Evolutionary conservation across 139 green algal genomes (phyloP), one percentile per base, ranked within the genome.

Genomic region (Parachlorella kessleri): DNA sequence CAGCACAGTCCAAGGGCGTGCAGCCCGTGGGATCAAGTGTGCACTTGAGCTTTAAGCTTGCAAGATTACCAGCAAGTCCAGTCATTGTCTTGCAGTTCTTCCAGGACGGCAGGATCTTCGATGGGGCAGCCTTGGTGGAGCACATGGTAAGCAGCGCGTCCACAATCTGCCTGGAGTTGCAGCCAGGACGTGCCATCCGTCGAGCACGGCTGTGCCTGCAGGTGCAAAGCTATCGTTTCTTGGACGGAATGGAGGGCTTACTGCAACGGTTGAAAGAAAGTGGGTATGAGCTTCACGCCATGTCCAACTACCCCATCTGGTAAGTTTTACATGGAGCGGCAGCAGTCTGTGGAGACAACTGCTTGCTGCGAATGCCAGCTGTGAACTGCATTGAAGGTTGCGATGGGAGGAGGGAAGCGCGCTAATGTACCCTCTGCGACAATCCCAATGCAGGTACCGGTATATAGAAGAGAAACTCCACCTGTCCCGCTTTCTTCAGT

Each of bases 11-110:
- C n/a, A n/a, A n/a, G n/a, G n/a, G n/a, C n/a, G n/a, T n/a, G n/a
- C n/a, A n/a, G n/a, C n/a, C n/a, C n/a, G n/a, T n/a, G n/a, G n/a
- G n/a, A n/a, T n/a, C n/a, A n/a, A n/a, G n/a, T n/a, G n/a, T n/a
- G n/a, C n/a, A n/a, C n/a, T n/a, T n/a, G n/a, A n/a, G n/a, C n/a
- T n/a, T n/a, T n/a, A n/a, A n/a, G n/a, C n/a, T n/a, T n/a, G n/a
- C n/a, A n/a, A n/a, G n/a, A n/a, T n/a, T n/a, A n/a, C n/a, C n/a
- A n/a, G n/a, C n/a, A n/a, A n/a, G n/a, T n/a, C n/a, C n/a, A n/a
- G n/a, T n/a, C n/a, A n/a, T n/a, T n/a, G n/a, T n/a, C n/a, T n/a
- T 59, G 48, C 48, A 59, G 48, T 98, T 98, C 82, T 98, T 98
- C n/a, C 40, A 71, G 1, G 94, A 98, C 36, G 87, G 88, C 1